These are phyloP conservation scores for Debaryomyces sp. DNA, from an alignment of 1,139 yeast genomes.

Conservation along the genomic window DNA sequence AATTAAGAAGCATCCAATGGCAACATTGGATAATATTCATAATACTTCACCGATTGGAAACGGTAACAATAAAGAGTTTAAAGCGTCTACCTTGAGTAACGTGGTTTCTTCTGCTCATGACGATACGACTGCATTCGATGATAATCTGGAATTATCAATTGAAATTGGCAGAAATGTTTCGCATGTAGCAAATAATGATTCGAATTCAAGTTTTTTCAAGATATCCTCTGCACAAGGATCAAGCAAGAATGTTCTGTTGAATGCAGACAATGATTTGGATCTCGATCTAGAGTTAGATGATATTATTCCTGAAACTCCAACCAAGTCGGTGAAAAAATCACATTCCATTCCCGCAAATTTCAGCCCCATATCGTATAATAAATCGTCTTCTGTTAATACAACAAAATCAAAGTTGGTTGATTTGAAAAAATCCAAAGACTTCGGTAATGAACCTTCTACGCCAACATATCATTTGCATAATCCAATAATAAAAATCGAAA, in stretches of 20 bases:
- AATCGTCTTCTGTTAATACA: conserved; percentile 5
- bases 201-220: conserved; percentile 40
- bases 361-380: conserved; percentile 27
- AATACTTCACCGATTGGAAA: conserved; percentile 9
- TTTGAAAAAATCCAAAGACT: conserved; percentile 2
- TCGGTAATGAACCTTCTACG: conserved; percentile 30
- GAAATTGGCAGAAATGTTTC: conserved; percentile 46
- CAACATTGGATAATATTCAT: conserved; percentile 24
- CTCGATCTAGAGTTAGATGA: conserved; percentile 26
- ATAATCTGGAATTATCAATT: conserved; percentile 35
- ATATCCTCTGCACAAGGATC: conserved; percentile 23
- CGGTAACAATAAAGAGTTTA: conserved; percentile 16
- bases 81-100: conserved; percentile 17
- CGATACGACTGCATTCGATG: conserved; percentile 19
- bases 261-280: conserved; percentile 24
- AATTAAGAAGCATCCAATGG: conserved; percentile 61
- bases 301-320: conserved; percentile 46
- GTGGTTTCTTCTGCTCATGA: conserved; percentile 24
- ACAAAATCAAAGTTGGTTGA: conserved; percentile 6
- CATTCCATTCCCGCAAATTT: conserved; percentile 36
- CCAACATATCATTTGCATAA: conserved; percentile 20
- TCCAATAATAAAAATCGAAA: neutral
- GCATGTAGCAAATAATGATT: conserved; percentile 28
- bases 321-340: conserved; percentile 39
- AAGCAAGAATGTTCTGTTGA: conserved; percentile 14